These are phyloP conservation scores for Massarina eburnea DNA, from an alignment of 2,329 filamentous ascomycete species.

Conservation along the genomic window DNA sequence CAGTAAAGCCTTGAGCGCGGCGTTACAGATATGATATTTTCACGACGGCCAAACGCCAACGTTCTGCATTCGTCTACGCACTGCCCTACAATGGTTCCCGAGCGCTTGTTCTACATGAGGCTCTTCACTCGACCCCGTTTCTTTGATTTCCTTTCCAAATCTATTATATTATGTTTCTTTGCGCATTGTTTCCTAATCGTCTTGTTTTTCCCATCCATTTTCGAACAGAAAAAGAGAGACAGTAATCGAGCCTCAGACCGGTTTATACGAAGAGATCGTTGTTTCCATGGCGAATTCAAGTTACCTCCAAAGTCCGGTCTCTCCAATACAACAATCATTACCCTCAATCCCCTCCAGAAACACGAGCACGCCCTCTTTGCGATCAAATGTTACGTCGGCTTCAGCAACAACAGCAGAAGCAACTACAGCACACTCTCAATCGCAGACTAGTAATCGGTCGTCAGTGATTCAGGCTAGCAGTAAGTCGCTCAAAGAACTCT, in stretches of 20 bases:
- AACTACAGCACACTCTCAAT: no score
- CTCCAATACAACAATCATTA: not conserved
- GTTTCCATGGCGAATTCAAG: not conserved
- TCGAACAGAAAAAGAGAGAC: no score
- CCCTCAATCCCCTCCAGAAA: not conserved
- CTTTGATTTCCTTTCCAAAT: no score
- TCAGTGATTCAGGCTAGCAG: no score
- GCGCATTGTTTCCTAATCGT: not conserved
- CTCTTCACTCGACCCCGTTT: not conserved
- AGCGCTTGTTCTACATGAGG: slow-evolving; percentile 7
- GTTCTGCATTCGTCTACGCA: not conserved
- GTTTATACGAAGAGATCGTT: not conserved
- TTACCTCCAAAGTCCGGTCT: not conserved
- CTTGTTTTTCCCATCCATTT: not conserved
- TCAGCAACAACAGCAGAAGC: no score
- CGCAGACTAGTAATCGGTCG: no score
- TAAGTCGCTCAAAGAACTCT: no score
- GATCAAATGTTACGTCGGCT: no score
- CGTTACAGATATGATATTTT: not conserved
- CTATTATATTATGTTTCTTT: no score
- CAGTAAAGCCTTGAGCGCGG: no score
- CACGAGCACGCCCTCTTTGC: not conserved
- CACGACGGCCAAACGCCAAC: slow-evolving; percentile 4
- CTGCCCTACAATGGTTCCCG: slow-evolving; percentile 1
- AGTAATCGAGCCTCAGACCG: not conserved